Base-by-base conservation (phyloP, 2,329 filamentous ascomycete genomes). In the Aspergillus glaucus region DNA sequence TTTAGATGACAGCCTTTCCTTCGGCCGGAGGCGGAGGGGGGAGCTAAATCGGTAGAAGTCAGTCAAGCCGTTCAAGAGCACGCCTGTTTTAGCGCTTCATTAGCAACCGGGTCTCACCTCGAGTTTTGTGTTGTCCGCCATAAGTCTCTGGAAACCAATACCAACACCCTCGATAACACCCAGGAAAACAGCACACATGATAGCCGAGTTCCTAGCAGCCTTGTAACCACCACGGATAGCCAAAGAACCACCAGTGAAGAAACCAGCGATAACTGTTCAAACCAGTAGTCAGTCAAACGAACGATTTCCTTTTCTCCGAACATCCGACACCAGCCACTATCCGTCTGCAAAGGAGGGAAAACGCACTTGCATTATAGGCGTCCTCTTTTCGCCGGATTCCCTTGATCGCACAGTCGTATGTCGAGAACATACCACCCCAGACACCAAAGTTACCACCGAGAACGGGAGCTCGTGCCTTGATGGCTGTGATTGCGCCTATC, bases 101-200 rank as follows among this genome's bases (percentile, higher is more conserved):
- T 22, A 42, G 14, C 19, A 44, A 30, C 14, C n/a, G 14, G 9
- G 14, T 32, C 75, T 59, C 62, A 85, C 83, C 74, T 95, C 89
- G 60, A 95, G 75, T 74, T 86, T 86, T 55, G 89, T 95, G 69
- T 85, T 86, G 55, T 90, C 87, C 32, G 91, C 88, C 81, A 95
- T 87, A 86, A 95, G 90, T 70, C 91, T 85, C 71, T 90, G 87
- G 75, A 96, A 92, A 7, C 88, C 91, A 65, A 98, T 97, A 61
- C 92, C 92, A 48, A 97, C 93, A 62, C 93, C 92, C 73, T 98
- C 92, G 55, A 98, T 97, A 57, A 98, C 92, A 45, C 88, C 93
- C 42, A 98, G 78, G 63, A 98, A 80, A 56, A 95, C 87, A 22
- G 89, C 93, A 70, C 93, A 97, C 59, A 92, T 93, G 63, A 98